Conservation (phyloP, 2,329 filamentous ascomycete species). For the Fusarium ambrosium region DNA sequence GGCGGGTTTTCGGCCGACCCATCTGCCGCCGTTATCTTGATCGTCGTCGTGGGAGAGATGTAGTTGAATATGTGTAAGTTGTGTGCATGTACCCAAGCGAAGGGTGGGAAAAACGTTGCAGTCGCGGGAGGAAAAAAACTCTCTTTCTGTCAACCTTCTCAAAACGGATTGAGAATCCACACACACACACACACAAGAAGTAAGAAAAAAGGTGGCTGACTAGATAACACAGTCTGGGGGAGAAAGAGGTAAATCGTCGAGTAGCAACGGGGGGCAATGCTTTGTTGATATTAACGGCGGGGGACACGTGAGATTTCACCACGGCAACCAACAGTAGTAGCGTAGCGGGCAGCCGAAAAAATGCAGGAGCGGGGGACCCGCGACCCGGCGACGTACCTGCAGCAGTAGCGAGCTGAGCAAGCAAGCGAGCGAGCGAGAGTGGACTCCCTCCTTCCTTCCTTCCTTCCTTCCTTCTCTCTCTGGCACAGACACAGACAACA, state of each 20-base stretch:
- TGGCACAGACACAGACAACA: slow-evolving; percentile 4
- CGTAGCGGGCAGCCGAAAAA: background rate
- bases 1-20: slow-evolving; percentile 52
- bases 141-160: background rate
- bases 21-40: slow-evolving; percentile 30
- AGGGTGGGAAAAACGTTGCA: background rate
- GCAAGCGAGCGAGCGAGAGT: background rate
- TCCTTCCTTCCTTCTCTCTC: background rate
- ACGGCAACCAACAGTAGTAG: slow-evolving; percentile 46
- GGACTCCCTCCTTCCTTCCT: background rate
- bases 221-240: slow-evolving; percentile 20
- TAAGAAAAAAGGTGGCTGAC: slow-evolving; percentile 24
- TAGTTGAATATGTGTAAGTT: slow-evolving; percentile 20
- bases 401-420: slow-evolving; percentile 36
- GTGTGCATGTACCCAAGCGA: background rate
- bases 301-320: slow-evolving; percentile 51
- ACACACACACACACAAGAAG: slow-evolving; percentile 19
- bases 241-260: slow-evolving; percentile 7
- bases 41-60: background rate
- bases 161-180: background rate
- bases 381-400: slow-evolving; percentile 37
- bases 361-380: slow-evolving; percentile 25
- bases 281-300: slow-evolving; percentile 45
- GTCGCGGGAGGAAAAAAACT: background rate
- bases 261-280: slow-evolving; percentile 15